A percentile compares a stretch with the other conserved stretches of the same genome.
Conservation (phyloP, 106 monocot genomes). For the Dendrobium catenatum region DNA sequence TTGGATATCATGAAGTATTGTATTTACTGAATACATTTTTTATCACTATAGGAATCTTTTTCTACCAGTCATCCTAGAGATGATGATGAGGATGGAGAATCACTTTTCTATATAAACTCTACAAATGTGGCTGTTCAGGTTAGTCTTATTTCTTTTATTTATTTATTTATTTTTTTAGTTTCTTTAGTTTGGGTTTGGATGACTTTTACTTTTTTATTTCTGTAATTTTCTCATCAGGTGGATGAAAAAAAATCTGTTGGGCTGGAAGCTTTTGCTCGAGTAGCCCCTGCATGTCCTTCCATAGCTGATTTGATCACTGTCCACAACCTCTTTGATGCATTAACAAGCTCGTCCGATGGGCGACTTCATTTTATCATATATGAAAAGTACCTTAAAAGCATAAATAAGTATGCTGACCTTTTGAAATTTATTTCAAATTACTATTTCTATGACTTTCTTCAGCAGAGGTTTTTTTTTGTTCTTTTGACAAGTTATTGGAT, state of each 20-base stretch:
- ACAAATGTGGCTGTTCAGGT: slow-evolving; percentile 77
- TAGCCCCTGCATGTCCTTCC: slow-evolving; percentile 59
- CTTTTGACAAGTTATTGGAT: too few relatives aligned
- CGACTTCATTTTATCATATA: slow-evolving; percentile 87
- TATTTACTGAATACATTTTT: not conserved
- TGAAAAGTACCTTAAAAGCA: slow-evolving; percentile 73
- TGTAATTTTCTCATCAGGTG: slow-evolving; percentile 38
- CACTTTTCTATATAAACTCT: slow-evolving; percentile 60
- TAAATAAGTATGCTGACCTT: slow-evolving; percentile 54
- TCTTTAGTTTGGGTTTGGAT: not conserved
- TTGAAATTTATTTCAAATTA: not conserved
- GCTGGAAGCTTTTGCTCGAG: slow-evolving; percentile 64
- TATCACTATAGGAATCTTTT: not conserved
- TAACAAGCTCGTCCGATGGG: slow-evolving; percentile 56
- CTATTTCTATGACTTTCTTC: too few relatives aligned
- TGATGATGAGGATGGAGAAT: slow-evolving; percentile 55
- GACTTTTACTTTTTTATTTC: not conserved
- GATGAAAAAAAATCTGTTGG: slow-evolving; percentile 68
- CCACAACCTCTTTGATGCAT: slow-evolving; percentile 81
- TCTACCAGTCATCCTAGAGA: slow-evolving; percentile 8
- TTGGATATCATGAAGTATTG: not conserved
- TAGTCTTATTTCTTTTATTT: not conserved
- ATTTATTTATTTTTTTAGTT: not conserved
- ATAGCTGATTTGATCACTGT: slow-evolving; percentile 76
- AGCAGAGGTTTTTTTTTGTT: too few relatives aligned